Percentiles rank a stretch among this genome's conserved stretches.
Evolutionary conservation across 768 basidiomycete genomes (phyloP).

Genomic region (Lyophyllum semitale): DNA sequence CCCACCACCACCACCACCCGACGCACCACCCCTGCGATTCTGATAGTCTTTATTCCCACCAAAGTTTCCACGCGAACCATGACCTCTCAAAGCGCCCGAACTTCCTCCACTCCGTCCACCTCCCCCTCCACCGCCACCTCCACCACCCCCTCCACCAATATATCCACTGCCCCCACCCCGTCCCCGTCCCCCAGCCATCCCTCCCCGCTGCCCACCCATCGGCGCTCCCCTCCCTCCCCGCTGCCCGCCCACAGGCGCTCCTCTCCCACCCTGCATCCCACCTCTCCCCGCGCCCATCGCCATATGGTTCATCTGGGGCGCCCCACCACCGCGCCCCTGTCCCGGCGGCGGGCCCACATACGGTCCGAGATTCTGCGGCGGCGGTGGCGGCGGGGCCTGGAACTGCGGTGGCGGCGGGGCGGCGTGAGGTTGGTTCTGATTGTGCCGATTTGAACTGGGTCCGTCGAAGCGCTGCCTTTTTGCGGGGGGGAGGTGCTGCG

Average conservation of each 20-base stretch:
- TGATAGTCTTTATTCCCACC: slow-evolving; percentile 63
- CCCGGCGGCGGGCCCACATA: slow-evolving; percentile 39
- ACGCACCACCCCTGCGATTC: slow-evolving; percentile 67
- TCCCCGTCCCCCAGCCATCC: slow-evolving; percentile 49
- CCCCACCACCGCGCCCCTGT: slow-evolving; percentile 37
- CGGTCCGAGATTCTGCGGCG: slow-evolving; percentile 35
- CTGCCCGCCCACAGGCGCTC: slow-evolving; percentile 43
- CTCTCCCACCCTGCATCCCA: slow-evolving; percentile 29
- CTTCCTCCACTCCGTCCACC: slow-evolving; percentile 49
- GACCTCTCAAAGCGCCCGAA: slow-evolving; percentile 55
- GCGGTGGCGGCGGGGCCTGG: slow-evolving; percentile 55
- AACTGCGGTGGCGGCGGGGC: slow-evolving; percentile 70
- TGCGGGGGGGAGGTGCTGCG: slow-evolving; percentile 87
- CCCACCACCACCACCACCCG: slow-evolving; percentile 49
- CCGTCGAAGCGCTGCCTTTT: slow-evolving; percentile 91
- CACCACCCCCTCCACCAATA: too few species aligned
- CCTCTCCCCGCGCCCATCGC: slow-evolving; percentile 31
- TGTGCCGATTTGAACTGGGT: slow-evolving; percentile 55
- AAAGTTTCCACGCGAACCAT: slow-evolving; percentile 68
- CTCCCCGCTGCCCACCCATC: slow-evolving; percentile 34
- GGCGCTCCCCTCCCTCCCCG: slow-evolving; percentile 48
- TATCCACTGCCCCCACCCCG: too few species aligned
- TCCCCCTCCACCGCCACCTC: too few species aligned
- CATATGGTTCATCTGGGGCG: slow-evolving; percentile 37
- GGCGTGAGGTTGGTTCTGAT: slow-evolving; percentile 49